Base-by-base conservation (phyloP, 495 filamentous ascomycete genomes). In the Cercophora newfieldiana region DNA sequence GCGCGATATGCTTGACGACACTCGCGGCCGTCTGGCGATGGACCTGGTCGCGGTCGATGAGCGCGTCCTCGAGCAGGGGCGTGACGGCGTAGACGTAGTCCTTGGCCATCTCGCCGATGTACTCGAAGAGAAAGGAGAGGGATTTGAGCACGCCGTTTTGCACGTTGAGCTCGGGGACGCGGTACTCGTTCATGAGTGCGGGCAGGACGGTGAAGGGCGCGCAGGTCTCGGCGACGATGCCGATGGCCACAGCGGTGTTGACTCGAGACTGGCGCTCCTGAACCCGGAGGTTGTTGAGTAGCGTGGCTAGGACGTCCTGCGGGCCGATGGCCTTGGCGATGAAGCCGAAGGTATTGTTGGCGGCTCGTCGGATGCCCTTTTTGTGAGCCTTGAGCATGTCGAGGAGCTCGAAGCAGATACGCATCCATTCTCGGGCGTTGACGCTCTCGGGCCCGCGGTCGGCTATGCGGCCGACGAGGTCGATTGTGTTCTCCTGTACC, bases 351-450 rank as follows among this genome's bases (percentile, higher is more conserved):
- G 96, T 99, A 83, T 99, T 99, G 86, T 99, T 99, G 64, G 96
- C 96, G 14, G 96, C 96, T 78, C 96, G 89, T 65, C 96, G 91
- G 71, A 99, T 99, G 63, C 96, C 94, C 84, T 97, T 97, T 80
- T 99, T 99, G 80, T 99, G 95, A 1, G 96, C 96, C 79, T 99
- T 99, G 66, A 99, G 87, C 95, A 99, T 98, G 80, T 99, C 96
- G 44, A 98, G 86, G 55, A 99, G 83, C 82, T 99, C 96, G 76
- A 98, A 99, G 80, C 96, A 98, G 76, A 99, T 99, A 71, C 96
- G 87, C 96, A 99, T 98, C 96, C 96, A 98, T 77, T 99, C 96
- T 73, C 95, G 88, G 18, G 96, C 94, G 72, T 96, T 96, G 72
- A 99, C 96, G 59, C 88, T 91, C 74, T 98, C 94, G 8, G 96